Evolutionary conservation across 306 rosid species (phyloP).

Genomic region (Dryas drummondii): DNA sequence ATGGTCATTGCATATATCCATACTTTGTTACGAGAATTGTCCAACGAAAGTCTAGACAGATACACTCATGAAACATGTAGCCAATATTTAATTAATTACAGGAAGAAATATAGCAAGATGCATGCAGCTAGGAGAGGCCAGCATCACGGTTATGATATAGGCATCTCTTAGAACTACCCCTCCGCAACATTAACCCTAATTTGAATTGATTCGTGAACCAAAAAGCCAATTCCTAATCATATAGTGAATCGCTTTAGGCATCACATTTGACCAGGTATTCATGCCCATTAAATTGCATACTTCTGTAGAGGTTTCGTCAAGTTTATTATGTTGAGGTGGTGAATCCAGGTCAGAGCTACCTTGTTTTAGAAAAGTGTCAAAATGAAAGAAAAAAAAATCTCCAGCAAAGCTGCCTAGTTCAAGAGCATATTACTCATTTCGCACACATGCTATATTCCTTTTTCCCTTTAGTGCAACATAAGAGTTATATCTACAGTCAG

Average conservation of each 20-base stretch:
- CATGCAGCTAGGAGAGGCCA: neutral
- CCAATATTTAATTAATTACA: neutral
- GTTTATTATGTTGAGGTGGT: too few species aligned
- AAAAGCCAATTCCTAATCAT: neutral
- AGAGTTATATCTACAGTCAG: conserved; percentile 5
- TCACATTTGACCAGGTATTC: neutral
- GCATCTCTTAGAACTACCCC: neutral
- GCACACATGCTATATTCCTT: neutral
- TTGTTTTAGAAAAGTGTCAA: too few species aligned
- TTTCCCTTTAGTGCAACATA: neutral
- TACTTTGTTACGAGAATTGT: neutral
- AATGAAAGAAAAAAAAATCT: neutral
- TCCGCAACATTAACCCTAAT: neutral
- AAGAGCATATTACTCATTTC: conserved; percentile 15
- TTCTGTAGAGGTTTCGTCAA: too few species aligned
- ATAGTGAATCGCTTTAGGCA: neutral
- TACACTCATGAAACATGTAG: neutral
- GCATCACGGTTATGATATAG: neutral
- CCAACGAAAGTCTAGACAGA: neutral
- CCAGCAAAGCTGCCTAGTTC: neutral
- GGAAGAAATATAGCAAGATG: neutral
- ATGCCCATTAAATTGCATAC: neutral
- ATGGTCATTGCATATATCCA: neutral
- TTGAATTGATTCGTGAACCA: neutral
- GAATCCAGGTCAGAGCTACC: too few species aligned